Conservation (phyloP, 306 rosid genomes). For the Echinosophora koreensis region DNA sequence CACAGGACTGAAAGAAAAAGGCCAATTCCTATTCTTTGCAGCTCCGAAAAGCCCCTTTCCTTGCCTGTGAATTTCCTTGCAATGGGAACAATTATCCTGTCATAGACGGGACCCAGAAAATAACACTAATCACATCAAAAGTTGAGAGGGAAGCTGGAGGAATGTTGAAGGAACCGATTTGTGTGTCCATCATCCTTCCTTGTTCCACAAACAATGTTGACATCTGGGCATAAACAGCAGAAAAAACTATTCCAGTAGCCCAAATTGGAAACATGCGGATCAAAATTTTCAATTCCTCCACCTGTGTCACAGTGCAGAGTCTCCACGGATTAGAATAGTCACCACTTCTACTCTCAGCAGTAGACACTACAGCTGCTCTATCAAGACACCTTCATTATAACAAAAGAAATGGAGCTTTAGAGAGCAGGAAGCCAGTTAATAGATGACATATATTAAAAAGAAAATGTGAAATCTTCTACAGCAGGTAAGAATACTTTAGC, state of each 20-base stretch:
- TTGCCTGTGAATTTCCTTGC: slow-evolving; percentile 84
- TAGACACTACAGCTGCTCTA: slow-evolving; percentile 83
- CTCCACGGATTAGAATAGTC: slow-evolving; percentile 78
- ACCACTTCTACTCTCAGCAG: slow-evolving; percentile 62
- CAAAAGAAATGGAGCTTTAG: slow-evolving; percentile 2
- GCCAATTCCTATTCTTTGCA: slow-evolving; percentile 98
- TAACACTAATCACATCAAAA: slow-evolving; percentile 82
- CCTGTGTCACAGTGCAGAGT: slow-evolving; percentile 94
- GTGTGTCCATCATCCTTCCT: slow-evolving; percentile 87
- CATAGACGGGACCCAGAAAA: slow-evolving; percentile 91
- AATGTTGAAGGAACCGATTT: slow-evolving; percentile 79
- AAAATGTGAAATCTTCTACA: slow-evolving; percentile 15
- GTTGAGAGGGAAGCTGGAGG: slow-evolving; percentile 94
- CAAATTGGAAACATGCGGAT: slow-evolving; percentile 96
- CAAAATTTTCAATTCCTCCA: slow-evolving; percentile 92
- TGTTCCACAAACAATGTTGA: slow-evolving; percentile 96
- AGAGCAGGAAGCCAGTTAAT: slow-evolving; percentile 2
- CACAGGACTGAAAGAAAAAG: slow-evolving; percentile 78
- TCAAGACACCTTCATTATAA: slow-evolving; percentile 82
- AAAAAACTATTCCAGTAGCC: slow-evolving; percentile 88
- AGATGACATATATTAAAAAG: neutral
- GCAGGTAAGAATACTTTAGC: slow-evolving; percentile 12
- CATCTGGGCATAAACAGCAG: slow-evolving; percentile 97
- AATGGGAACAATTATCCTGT: slow-evolving; percentile 77
- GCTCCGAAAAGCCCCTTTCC: slow-evolving; percentile 88